These are phyloP conservation scores for Hortiboletus campestris DNA, from an alignment of 768 basidiomycete species.

Conservation along the genomic window DNA sequence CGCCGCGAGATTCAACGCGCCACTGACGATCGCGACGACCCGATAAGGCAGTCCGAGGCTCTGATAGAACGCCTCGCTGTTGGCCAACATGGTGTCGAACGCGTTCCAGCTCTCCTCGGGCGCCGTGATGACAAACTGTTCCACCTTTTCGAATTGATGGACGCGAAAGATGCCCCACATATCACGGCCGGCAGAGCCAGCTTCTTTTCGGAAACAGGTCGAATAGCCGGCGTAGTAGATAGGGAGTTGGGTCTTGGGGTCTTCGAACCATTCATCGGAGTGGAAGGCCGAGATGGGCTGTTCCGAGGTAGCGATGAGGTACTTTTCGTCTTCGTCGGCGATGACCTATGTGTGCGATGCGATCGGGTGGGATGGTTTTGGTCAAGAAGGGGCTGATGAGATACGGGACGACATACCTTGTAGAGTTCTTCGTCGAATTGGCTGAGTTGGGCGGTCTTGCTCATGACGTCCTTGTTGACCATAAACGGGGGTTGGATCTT, in stretches of 20 bases:
- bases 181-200: conserved; percentile 94
- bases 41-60: conserved; percentile 91
- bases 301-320: conserved; percentile 98
- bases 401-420: conserved; percentile 56
- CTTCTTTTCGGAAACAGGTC: conserved; percentile 99
- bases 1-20: conserved; percentile 94
- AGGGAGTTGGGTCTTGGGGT: conserved; percentile 89
- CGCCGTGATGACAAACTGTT: conserved; percentile 94
- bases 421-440: conserved; percentile 99
- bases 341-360: conserved; percentile 54
- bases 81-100: conserved; percentile 88
- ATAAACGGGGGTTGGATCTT: conserved; percentile 97
- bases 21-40: conserved; percentile 92
- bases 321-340: conserved; percentile 91
- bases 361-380: background rate
- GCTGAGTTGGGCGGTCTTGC: conserved; percentile 94
- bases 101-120: conserved; percentile 93
- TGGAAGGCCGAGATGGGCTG: conserved; percentile 97
- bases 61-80: conserved; percentile 94
- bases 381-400: background rate
- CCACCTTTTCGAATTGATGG: conserved; percentile 99
- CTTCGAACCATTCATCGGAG: conserved; percentile 97
- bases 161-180: conserved; percentile 99
- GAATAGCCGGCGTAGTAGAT: conserved; percentile 85
- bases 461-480: conserved; percentile 98